phyloP scores from a whole-genome alignment of 257 asterid species.

The Lavandula angustifolia region DNA sequence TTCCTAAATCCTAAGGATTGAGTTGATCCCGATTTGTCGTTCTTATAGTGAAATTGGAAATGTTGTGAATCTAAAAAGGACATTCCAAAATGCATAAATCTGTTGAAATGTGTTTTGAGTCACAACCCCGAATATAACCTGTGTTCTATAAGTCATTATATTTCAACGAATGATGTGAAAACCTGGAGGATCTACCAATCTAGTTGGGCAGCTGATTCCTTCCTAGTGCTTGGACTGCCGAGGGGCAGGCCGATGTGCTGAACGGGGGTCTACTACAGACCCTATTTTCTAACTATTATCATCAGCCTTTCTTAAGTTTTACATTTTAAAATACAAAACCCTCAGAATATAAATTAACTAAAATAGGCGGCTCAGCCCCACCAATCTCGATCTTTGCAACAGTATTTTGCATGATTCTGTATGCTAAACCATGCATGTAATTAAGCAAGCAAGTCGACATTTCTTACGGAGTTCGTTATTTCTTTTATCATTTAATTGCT shows the following conservation, averaged over 20 bases:
- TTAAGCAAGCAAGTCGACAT: neutral
- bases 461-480: neutral
- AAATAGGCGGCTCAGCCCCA: neutral
- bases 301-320: neutral
- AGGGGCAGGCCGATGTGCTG: neutral
- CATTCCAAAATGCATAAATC: neutral
- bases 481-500: neutral
- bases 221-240: too few species aligned
- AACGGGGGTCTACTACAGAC: neutral
- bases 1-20: slow-evolving; percentile 14
- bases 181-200: neutral
- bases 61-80: slow-evolving; percentile 11
- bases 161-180: neutral
- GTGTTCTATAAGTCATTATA: neutral
- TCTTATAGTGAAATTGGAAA: slow-evolving; percentile 4
- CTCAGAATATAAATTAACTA: neutral
- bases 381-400: neutral
- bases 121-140: neutral
- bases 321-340: neutral
- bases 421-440: neutral
- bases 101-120: neutral
- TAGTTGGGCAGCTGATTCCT: neutral
- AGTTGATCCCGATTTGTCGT: neutral
- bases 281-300: neutral
- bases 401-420: slow-evolving; percentile 5